Base-by-base conservation (phyloP, 2,329 filamentous ascomycete genomes). In the Paradendryphiella salina region DNA sequence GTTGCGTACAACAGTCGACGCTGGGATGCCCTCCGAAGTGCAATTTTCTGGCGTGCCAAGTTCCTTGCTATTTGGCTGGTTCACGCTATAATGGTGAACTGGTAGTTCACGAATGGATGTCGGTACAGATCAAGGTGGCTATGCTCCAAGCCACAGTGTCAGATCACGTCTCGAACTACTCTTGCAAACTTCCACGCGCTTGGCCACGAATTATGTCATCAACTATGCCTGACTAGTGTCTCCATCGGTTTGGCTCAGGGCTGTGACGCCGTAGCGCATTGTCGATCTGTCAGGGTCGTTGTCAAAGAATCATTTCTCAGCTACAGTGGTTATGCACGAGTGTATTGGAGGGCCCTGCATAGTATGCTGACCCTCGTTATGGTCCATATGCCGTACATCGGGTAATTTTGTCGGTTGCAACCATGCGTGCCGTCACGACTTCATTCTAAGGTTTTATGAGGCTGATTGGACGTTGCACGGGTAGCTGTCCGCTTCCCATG, bases 111-210 rank as follows among this genome's bases (percentile, higher is more conserved):
- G 15, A 9, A 17, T 31, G 18, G 14, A 33, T 18, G 29, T 9
- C 26, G 14, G 46, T 45, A 40, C 46, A 38, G 14, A 28, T 45
- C 46, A 33, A 33, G n/a, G 21, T 46, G 41, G 41, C 42, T 29
- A 20, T 34, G n/a, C 29, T 33, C 38, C 29, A 26, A 34, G 38
- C 44, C 36, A 18, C 17, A 29, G 6, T 20, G 33, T 29, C 32
- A 36, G 33, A 11, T 45, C 42, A 33, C 20, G 34, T 36, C 44
- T 33, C 34, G 33, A 37, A 43, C 44, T 29, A 35, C 14, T 28
- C 39, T 31, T 18, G 13, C 18, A 18, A n/a, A 11, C 5, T 15
- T 21, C 35, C 17, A 39, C n/a, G 23, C 13, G 9, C 34, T 44
- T 33, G 35, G 17, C 35, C 29, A 35, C 18, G 35, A 23, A 15